A percentile compares a stretch with the other conserved stretches of the same genome.
These are phyloP conservation scores for Massariosphaeria phaeospora DNA, from an alignment of 495 filamentous ascomycete species.

Conservation along the genomic window DNA sequence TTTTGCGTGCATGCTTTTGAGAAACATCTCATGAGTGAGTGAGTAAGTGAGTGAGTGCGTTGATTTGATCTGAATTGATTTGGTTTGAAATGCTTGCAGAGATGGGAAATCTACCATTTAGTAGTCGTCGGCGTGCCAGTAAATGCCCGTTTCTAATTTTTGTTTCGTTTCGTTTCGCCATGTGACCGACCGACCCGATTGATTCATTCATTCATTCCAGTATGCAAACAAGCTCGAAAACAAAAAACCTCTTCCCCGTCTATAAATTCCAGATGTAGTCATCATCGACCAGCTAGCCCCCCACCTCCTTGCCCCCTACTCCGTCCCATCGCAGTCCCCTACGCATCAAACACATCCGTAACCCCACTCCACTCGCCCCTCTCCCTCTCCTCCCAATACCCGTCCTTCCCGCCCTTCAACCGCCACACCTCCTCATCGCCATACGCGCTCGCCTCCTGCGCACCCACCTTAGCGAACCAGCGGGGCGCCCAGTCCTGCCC, in stretches of 20 bases:
- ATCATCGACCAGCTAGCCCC: too few species aligned
- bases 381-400: conserved; percentile 85
- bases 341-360: conserved; percentile 61
- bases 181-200: background rate
- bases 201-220: background rate
- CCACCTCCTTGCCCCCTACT: too few species aligned
- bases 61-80: background rate
- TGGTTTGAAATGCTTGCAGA: background rate
- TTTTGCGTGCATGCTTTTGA: too few species aligned
- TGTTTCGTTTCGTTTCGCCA: background rate
- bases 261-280: too few species aligned
- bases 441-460: conserved; percentile 35
- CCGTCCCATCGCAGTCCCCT: too few species aligned
- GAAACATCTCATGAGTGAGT: too few species aligned
- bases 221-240: background rate
- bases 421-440: conserved; percentile 69
- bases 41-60: too few species aligned
- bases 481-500: conserved; percentile 66
- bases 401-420: conserved; percentile 71
- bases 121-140: too few species aligned
- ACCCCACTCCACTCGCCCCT: conserved; percentile 66
- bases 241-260: background rate
- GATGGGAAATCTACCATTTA: background rate
- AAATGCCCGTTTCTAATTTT: background rate
- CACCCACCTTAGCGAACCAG: conserved; percentile 70